A percentile compares a stretch with the other conserved stretches of the same genome.
phyloP scores from a whole-genome alignment of 2,329 filamentous ascomycete genomes.

The Tolypocladium paradoxum region DNA sequence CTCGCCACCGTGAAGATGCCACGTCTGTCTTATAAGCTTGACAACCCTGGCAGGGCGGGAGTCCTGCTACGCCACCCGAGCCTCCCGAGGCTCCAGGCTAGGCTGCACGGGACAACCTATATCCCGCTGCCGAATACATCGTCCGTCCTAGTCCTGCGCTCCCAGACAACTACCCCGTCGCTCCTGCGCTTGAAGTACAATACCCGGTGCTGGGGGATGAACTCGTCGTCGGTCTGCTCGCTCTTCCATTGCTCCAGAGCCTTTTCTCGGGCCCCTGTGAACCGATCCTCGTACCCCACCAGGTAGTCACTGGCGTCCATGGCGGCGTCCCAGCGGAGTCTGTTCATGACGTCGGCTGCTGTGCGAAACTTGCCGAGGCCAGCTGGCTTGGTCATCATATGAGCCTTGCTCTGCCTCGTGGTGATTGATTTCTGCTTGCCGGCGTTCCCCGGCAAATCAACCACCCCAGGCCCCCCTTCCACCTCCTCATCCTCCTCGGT shows the following conservation, averaged over 20 bases:
- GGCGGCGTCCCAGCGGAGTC: slow-evolving; percentile 47
- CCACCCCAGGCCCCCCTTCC: background rate
- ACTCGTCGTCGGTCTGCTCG: slow-evolving; percentile 54
- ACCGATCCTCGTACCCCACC: slow-evolving; percentile 52
- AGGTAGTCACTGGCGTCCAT: slow-evolving; percentile 42
- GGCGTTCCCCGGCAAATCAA: background rate
- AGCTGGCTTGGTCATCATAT: slow-evolving; percentile 12
- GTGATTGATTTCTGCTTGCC: background rate
- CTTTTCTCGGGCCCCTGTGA: slow-evolving; percentile 42
- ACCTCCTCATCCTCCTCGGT: slow-evolving; percentile 20
- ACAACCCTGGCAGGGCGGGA: too few relatives aligned
- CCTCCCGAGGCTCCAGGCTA: background rate
- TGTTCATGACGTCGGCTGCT: slow-evolving; percentile 46
- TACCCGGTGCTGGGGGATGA: slow-evolving; percentile 55
- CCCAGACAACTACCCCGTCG: slow-evolving; percentile 44
- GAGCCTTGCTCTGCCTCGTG: background rate
- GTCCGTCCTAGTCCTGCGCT: slow-evolving; percentile 41
- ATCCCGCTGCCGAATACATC: slow-evolving; percentile 43
- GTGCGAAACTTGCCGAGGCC: slow-evolving; percentile 39
- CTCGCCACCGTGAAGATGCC: too few relatives aligned
- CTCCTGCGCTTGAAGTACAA: slow-evolving; percentile 47
- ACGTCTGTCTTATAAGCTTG: too few relatives aligned
- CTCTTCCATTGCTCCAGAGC: slow-evolving; percentile 45
- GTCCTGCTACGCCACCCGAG: background rate
- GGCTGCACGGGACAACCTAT: background rate